Conservation (phyloP, 225 moss, liverwort and hornwort genomes). For the Physcomitrium patens region DNA sequence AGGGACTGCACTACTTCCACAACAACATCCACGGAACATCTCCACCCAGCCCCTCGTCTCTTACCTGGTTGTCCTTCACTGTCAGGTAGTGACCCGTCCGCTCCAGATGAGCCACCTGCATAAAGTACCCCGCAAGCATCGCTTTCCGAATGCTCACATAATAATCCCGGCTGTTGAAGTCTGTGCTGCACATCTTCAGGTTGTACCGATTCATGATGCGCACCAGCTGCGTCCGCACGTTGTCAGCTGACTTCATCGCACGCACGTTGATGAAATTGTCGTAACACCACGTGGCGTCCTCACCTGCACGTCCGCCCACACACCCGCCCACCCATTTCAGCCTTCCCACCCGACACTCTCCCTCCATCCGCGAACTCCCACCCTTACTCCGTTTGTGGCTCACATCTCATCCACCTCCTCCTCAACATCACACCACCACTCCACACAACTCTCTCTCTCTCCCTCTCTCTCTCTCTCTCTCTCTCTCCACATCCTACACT, state of each 20-base stretch:
- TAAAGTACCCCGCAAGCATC: slow-evolving; percentile 63
- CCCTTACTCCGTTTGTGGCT: no score
- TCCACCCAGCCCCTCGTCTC: no score
- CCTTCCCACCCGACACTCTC: background rate
- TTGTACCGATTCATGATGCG: slow-evolving; percentile 52
- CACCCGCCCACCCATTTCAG: background rate
- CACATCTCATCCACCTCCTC: no score
- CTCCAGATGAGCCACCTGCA: slow-evolving; percentile 66
- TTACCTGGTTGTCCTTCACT: slow-evolving; percentile 66
- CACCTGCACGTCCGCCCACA: slow-evolving; percentile 49
- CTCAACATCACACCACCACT: no score
- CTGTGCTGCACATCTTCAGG: slow-evolving; percentile 57
- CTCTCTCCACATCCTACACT: no score
- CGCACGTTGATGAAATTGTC: slow-evolving; percentile 70
- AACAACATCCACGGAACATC: no score
- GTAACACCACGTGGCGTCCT: slow-evolving; percentile 70
- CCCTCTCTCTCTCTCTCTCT: no score
- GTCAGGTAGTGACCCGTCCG: slow-evolving; percentile 51
- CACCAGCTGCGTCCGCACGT: slow-evolving; percentile 68
- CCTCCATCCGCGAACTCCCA: background rate
- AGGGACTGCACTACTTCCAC: no score
- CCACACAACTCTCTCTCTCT: no score
- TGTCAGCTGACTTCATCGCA: slow-evolving; percentile 69
- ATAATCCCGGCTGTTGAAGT: slow-evolving; percentile 53
- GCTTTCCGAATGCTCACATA: slow-evolving; percentile 61